These are phyloP conservation scores for Alectoria sarmentosa DNA, from an alignment of 495 filamentous ascomycete species.

Conservation along the genomic window DNA sequence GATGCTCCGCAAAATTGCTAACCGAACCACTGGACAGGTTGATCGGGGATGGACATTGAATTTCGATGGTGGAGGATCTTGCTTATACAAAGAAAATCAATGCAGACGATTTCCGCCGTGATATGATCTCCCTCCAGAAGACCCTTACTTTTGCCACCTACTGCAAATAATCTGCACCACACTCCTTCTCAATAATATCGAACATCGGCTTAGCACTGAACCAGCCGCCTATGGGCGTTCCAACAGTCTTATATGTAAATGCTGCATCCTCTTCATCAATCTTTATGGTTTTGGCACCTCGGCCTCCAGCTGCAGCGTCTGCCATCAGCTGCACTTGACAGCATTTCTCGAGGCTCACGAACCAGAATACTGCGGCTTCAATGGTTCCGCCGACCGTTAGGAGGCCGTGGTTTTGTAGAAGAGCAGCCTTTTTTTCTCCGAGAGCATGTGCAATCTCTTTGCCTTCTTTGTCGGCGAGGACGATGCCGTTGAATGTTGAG, in stretches of 20 bases:
- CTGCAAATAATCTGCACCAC: slow-evolving; percentile 49
- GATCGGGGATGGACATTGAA: not conserved
- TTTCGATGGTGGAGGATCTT: not conserved
- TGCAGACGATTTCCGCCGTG: not conserved
- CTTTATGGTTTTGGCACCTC: slow-evolving; percentile 57
- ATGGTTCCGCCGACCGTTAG: slow-evolving; percentile 49
- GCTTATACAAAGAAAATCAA: not conserved
- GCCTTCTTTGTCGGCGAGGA: slow-evolving; percentile 65
- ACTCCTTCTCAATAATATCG: slow-evolving; percentile 63
- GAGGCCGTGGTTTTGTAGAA: slow-evolving; percentile 65
- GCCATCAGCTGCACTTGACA: slow-evolving; percentile 71
- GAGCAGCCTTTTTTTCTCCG: slow-evolving; percentile 59
- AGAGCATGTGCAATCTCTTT: slow-evolving; percentile 56
- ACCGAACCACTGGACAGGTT: not conserved
- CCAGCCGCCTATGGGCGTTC: slow-evolving; percentile 55
- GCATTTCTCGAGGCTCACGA: slow-evolving; percentile 65
- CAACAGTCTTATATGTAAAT: slow-evolving; percentile 62
- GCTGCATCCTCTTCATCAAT: slow-evolving; percentile 61
- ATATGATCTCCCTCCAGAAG: not conserved
- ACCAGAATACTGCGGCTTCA: slow-evolving; percentile 65
- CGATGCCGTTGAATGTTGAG: slow-evolving; percentile 62
- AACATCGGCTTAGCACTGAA: slow-evolving; percentile 70
- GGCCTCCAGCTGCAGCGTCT: slow-evolving; percentile 63
- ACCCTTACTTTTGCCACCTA: slow-evolving; percentile 23
- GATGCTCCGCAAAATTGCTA: not conserved